Conservation (phyloP, 2,329 filamentous ascomycete genomes). For the Scorias spongiosa region DNA sequence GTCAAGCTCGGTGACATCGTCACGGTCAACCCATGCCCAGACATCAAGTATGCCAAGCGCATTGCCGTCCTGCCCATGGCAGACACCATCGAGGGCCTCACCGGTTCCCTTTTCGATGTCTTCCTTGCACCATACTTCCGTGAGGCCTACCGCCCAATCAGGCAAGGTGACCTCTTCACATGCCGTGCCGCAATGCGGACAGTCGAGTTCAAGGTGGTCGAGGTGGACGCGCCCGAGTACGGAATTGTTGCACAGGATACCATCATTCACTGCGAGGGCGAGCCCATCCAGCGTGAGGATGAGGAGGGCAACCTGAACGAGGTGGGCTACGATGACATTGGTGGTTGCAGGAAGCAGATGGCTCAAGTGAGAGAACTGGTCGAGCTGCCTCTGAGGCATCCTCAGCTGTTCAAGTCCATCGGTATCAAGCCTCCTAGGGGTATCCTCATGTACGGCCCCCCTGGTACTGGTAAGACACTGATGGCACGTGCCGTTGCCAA, state of each 20-base stretch:
- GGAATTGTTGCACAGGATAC: slow-evolving; percentile 98
- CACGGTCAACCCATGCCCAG: slow-evolving; percentile 91
- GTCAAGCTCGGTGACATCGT: slow-evolving; percentile 98
- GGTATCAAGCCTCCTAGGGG: slow-evolving; percentile 98
- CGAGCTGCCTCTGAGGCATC: slow-evolving; percentile 88
- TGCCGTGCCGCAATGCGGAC: slow-evolving; percentile 96
- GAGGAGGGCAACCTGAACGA: slow-evolving; percentile 99
- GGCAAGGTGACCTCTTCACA: slow-evolving; percentile 95
- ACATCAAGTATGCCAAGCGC: slow-evolving; percentile 99
- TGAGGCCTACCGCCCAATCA: slow-evolving; percentile 92
- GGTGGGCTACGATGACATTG: slow-evolving; percentile 97
- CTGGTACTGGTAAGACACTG: slow-evolving; percentile 97
- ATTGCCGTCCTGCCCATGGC: slow-evolving; percentile 96
- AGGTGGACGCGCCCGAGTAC: slow-evolving; percentile 95
- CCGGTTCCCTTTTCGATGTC: slow-evolving; percentile 94
- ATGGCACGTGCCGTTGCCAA: slow-evolving; percentile 98
- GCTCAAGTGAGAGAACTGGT: slow-evolving; percentile 98
- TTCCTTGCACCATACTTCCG: slow-evolving; percentile 99
- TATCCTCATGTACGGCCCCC: slow-evolving; percentile 85
- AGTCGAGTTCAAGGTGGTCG: slow-evolving; percentile 98
- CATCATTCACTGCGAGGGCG: slow-evolving; percentile 96
- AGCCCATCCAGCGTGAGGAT: slow-evolving; percentile 92
- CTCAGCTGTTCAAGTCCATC: slow-evolving; percentile 98
- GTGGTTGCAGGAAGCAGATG: slow-evolving; percentile 99
- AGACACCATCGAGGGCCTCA: slow-evolving; percentile 94